These are phyloP conservation scores for Russula compacta DNA, from an alignment of 768 basidiomycete species.

Conservation along the genomic window DNA sequence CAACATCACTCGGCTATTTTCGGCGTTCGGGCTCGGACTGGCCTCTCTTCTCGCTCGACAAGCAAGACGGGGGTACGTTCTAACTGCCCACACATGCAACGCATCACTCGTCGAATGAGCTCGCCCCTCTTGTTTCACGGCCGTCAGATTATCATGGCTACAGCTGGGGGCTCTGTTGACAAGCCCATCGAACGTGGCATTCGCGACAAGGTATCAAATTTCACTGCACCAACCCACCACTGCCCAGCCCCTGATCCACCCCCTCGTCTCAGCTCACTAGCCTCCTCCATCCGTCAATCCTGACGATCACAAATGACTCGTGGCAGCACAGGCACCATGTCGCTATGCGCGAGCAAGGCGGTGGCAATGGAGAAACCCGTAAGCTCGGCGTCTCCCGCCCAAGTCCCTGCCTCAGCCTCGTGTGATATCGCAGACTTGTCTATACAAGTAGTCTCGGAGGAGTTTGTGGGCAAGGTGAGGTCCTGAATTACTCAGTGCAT, in stretches of 20 bases:
- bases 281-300: constrained; percentile 50
- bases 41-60: not conserved
- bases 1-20: not conserved
- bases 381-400: constrained; percentile 28
- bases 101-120: constrained; percentile 17
- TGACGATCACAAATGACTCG: constrained; percentile 73
- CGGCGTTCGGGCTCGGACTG: not conserved
- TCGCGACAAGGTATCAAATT: constrained; percentile 18
- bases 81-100: not conserved
- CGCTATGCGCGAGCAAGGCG: constrained; percentile 64
- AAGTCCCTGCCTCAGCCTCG: not conserved
- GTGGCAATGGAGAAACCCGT: constrained; percentile 75
- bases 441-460: constrained; percentile 60
- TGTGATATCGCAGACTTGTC: constrained; percentile 53
- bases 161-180: constrained; percentile 3
- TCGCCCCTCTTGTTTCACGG: constrained; percentile 12
- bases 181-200: constrained; percentile 18
- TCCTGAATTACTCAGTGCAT: constrained; percentile 5
- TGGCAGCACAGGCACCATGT: constrained; percentile 80
- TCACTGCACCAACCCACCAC: not conserved
- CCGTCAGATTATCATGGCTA: constrained; percentile 21
- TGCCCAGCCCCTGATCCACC: constrained; percentile 17
- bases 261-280: constrained; percentile 44
- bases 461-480: constrained; percentile 64
- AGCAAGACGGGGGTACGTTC: not conserved